Percentiles rank a stretch among this genome's conserved stretches.
phyloP scores from a whole-genome alignment of 805 yeast species.

The Wickerhamomyces queroliae region DNA sequence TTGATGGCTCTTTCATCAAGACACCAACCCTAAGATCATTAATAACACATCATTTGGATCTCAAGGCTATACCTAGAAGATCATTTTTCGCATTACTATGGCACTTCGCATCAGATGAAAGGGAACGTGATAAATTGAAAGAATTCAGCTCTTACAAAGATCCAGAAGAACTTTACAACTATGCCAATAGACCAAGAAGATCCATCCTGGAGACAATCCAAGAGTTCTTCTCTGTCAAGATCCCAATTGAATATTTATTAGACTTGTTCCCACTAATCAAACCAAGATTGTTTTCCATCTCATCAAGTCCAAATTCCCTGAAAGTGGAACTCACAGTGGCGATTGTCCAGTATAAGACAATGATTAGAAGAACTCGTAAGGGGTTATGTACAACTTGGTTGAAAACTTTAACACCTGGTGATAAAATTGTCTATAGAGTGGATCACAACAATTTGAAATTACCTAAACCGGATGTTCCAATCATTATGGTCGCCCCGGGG shows the following conservation, averaged over 20 bases:
- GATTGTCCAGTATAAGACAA: conserved; percentile 80
- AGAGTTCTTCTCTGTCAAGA: conserved; percentile 71
- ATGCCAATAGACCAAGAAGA: conserved; percentile 90
- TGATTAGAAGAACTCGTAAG: conserved; percentile 63
- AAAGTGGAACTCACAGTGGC: conserved; percentile 70
- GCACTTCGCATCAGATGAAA: conserved; percentile 69
- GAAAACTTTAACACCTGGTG: conserved; percentile 40
- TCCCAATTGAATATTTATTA: conserved; percentile 71
- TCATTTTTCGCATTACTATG: conserved; percentile 70
- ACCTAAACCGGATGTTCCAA: conserved; percentile 33
- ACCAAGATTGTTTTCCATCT: conserved; percentile 83
- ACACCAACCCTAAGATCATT: conserved; percentile 67
- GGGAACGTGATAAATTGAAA: conserved; percentile 68
- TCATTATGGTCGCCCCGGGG: conserved; percentile 84
- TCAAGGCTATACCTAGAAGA: conserved; percentile 76
- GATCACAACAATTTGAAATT: conserved; percentile 40
- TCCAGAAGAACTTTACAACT: conserved; percentile 78
- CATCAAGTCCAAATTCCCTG: conserved; percentile 45
- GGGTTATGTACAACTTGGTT: conserved; percentile 86
- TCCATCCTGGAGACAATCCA: conserved; percentile 77
- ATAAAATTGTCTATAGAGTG: conserved; percentile 45
- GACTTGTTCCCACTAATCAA: conserved; percentile 76
- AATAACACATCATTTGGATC: conserved; percentile 74
- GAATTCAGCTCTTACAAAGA: conserved; percentile 73
- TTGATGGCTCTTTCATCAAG: conserved; percentile 58